Evolutionary conservation across 1,284 basidiomycete genomes (phyloP), one percentile per base, ranked within the genome.

Genomic region (Puccinia novopanici): DNA sequence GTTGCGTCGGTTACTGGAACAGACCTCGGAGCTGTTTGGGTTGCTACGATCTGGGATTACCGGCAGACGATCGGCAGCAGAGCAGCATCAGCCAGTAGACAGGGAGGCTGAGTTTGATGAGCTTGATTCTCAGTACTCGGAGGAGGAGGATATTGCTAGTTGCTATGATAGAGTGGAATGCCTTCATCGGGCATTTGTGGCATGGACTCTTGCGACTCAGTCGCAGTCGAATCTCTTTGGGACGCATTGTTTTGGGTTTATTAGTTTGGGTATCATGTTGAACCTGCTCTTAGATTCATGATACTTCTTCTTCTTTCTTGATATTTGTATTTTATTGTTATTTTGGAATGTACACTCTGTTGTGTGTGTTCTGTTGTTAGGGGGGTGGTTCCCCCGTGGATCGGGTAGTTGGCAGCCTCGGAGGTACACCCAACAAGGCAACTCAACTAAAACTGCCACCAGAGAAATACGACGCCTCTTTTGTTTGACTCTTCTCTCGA

Each of bases 211-310:
- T 6, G 68, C 67, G 13, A 61, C 54, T 52, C 40, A 73, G 15
- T 68, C 52, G 1, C 40, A 37, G 19, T 22, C 40, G 22, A 68
- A 80, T 19, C 68, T 50, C 8, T 80, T 80, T 72, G 77, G 77
- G 9, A 68, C 68, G 2, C 67, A 80, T 52, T 72, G 68, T 61
- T 80, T 80, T 80, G 77, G 77, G 9, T 63, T 80, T 24, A 59
- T 80, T 15, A 55, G 54, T 22, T 54, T 80, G 15, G 52, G 52
- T 15, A 50, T 80, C 17, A 37, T 80, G 48, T 48, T 68, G 27
- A 68, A 34, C 17, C 67, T 15, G 10, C 1, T 68, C 17, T 12
- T 48, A 6, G 45, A 68, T 50, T 68, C n/a, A 68, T n/a, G 6
- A 40, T 27, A 6, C 55, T 3, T 54, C 52, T 22, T n/a, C n/a